Evolutionary conservation across 768 basidiomycete species (phyloP), one percentile per base, ranked within the genome.

Genomic region (Lactarius sp.): DNA sequence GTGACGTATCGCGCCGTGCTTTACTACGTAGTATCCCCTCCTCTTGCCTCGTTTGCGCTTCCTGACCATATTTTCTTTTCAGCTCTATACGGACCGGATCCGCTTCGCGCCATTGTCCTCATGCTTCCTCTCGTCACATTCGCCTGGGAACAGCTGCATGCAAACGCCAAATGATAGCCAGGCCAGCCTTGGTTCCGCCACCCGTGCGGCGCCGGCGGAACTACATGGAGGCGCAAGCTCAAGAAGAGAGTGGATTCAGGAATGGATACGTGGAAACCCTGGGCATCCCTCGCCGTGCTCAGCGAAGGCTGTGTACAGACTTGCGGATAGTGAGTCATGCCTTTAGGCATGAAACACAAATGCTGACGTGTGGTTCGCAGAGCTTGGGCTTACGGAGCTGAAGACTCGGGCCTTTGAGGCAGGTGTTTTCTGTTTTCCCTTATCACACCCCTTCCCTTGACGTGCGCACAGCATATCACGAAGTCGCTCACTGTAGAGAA

Each of bases 41-140:
- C 41, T 18, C n/a, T n/a, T 31, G 3, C 33, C 12, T 33, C 12
- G 27, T 34, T 27, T 37, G 55, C 31, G 27, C n/a, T 27, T 5
- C 20, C 36, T 50, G 33, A 52, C 52, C 9, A 52, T 47, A 4
- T 34, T 46, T 16, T 27, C 2, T 27, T 37, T 20, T 60, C 68
- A 92, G 92, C 77, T 94, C 31, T 95, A 94, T 72, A 94, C 92
- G 16, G 90, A 93, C 69, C 81, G 80, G 33, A 88, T 94, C 66
- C 80, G 86, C 34, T 94, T 94, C 67, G 90, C 93, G 0, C 92
- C 92, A 0, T 76, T 94, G 18, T 84, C 90, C 0, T 94, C 93
- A 6, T 81, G 84, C 37, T 88, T 89, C 66, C 41, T 75, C 44
- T 68, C 68, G 14, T 68, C 64, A 34, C 65, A 63, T 42, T 66